phyloP scores from a whole-genome alignment of 768 basidiomycete species.

The Lyophyllum decastes region DNA sequence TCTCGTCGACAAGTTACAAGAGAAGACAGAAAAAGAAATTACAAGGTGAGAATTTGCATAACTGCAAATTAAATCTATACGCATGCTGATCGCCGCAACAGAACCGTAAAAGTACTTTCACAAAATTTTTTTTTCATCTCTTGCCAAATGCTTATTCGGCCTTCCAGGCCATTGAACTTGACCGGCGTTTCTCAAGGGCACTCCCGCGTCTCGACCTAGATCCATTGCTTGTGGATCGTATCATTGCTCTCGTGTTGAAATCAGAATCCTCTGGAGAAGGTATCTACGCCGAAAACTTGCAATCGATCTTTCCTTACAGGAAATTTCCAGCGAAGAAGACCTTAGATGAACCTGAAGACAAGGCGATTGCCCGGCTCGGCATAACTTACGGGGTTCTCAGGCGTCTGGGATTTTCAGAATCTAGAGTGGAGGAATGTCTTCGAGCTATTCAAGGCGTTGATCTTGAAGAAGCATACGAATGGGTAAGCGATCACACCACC shows the following conservation, averaged over 20 bases:
- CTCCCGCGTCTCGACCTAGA: conserved; percentile 68
- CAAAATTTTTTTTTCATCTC: not conserved
- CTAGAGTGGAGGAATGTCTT: conserved; percentile 72
- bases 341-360: conserved; percentile 68
- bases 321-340: conserved; percentile 30
- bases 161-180: conserved; percentile 74
- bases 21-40: conserved; percentile 88
- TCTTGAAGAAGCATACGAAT: conserved; percentile 88
- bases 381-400: conserved; percentile 81
- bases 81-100: conserved; percentile 13
- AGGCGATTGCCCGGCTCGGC: conserved; percentile 66
- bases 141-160: not conserved
- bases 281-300: conserved; percentile 9
- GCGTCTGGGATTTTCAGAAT: conserved; percentile 74
- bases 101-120: conserved; percentile 36
- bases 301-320: conserved; percentile 11
- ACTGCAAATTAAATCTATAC: not conserved
- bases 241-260: conserved; percentile 54
- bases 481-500: conserved; percentile 54
- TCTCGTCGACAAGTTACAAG: conserved; percentile 81
- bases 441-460: conserved; percentile 62
- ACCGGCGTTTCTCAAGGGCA: conserved; percentile 69
- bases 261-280: conserved; percentile 34
- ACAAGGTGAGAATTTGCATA: conserved; percentile 45
- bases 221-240: conserved; percentile 52